Evolutionary conservation across 75 land plant genomes (phyloP).

Genomic region (Cupressus sempervirens): DNA sequence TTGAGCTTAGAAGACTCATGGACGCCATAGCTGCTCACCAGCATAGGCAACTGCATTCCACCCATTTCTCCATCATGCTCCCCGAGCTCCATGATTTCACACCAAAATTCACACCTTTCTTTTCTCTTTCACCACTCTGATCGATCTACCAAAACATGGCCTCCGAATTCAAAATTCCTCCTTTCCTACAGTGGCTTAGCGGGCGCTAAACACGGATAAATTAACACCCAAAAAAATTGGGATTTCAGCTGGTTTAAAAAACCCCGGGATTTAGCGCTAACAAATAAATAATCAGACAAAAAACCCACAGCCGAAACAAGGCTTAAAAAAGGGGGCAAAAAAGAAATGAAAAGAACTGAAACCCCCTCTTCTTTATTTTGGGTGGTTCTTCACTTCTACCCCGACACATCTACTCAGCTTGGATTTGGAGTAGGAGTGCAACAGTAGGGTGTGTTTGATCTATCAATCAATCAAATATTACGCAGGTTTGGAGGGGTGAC

Average conservation of each 20-base stretch:
- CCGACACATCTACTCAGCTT: background rate
- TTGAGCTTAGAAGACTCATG: background rate
- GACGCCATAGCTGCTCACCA: background rate
- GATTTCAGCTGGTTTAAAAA: background rate
- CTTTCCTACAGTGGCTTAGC: background rate
- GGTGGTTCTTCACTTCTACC: background rate
- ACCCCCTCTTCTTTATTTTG: background rate
- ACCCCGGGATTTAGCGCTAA: background rate
- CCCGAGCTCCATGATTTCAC: constrained; percentile 4
- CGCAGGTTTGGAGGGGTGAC: constrained; percentile 5
- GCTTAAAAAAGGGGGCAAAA: background rate
- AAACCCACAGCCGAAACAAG: background rate
- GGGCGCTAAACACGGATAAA: background rate
- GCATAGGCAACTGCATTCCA: constrained; percentile 2
- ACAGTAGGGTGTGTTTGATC: background rate
- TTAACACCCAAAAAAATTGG: background rate
- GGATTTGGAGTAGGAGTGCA: background rate
- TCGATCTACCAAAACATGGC: background rate
- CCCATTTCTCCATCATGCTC: constrained; percentile 11
- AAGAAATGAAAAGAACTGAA: background rate
- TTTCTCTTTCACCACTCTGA: background rate
- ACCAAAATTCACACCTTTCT: background rate
- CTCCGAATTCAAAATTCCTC: background rate
- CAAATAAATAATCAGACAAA: constrained; percentile 8
- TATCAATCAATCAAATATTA: constrained; percentile 14